phyloP scores from a whole-genome alignment of 2,329 filamentous ascomycete genomes.

The Teratosphaeria zuluensis region DNA sequence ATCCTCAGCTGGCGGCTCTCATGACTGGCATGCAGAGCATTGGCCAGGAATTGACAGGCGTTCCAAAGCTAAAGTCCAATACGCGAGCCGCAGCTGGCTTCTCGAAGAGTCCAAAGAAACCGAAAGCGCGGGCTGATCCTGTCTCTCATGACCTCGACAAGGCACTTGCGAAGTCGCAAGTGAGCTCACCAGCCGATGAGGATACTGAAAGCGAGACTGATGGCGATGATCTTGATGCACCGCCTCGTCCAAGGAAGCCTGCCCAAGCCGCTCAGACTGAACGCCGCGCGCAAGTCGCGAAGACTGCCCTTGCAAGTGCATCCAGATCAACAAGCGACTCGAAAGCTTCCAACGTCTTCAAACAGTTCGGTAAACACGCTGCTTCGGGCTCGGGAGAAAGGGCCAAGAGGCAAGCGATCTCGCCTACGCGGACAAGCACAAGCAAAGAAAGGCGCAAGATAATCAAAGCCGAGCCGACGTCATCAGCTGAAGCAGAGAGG shows the following conservation, averaged over 20 bases:
- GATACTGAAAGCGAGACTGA: background rate
- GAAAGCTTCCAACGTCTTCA: conserved; percentile 9
- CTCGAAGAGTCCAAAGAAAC: conserved; percentile 16
- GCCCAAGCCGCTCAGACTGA: background rate
- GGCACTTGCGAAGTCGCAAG: background rate
- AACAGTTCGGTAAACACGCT: conserved; percentile 6
- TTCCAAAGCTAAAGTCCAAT: conserved; percentile 14
- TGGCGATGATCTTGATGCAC: conserved; percentile 1
- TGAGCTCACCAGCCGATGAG: background rate
- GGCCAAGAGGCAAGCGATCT: background rate
- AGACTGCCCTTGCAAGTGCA: background rate
- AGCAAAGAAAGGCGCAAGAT: background rate
- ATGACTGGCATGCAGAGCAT: conserved; percentile 22
- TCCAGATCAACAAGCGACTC: background rate
- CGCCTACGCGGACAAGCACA: background rate
- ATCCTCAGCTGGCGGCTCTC: conserved; percentile 25
- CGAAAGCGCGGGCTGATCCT: conserved; percentile 1
- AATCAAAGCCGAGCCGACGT: background rate
- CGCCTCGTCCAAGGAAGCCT: background rate
- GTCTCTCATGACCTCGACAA: background rate
- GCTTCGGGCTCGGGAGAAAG: background rate
- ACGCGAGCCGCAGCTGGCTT: conserved; percentile 24
- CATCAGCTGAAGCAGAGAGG: background rate
- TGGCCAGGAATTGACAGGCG: conserved; percentile 11
- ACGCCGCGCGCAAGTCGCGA: background rate